These are phyloP conservation scores for Austroboletus niveus DNA, from an alignment of 1,284 basidiomycete species.

Conservation along the genomic window DNA sequence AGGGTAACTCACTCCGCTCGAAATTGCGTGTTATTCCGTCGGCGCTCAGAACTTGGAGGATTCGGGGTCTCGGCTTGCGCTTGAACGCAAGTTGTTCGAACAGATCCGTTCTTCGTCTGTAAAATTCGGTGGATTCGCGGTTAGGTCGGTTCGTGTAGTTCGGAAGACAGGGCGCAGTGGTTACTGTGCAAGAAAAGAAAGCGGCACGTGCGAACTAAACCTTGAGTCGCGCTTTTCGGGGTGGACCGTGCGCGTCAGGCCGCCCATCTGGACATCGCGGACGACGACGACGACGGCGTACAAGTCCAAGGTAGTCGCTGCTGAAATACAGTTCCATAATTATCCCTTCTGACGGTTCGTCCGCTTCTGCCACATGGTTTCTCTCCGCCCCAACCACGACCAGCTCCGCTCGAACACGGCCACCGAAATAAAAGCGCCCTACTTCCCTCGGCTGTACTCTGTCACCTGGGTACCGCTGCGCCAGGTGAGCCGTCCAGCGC, in stretches of 20 bases:
- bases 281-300: constrained; percentile 20
- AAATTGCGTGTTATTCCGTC: constrained; percentile 36
- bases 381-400: constrained; percentile 34
- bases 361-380: constrained; percentile 26
- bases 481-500: too few relatives aligned
- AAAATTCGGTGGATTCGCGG: constrained; percentile 7
- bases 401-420: constrained; percentile 35
- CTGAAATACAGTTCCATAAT: constrained; percentile 29
- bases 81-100: constrained; percentile 4
- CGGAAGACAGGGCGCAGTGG: constrained; percentile 20
- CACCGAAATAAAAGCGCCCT: not conserved
- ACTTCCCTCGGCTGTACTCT: not conserved
- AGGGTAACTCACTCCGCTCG: constrained; percentile 35
- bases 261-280: constrained; percentile 10
- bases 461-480: too few relatives aligned
- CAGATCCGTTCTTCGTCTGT: constrained; percentile 7
- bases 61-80: constrained; percentile 14
- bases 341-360: constrained; percentile 17
- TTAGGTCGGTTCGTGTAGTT: constrained; percentile 5
- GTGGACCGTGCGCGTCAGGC: constrained; percentile 26
- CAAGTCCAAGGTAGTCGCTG: constrained; percentile 1
- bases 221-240: constrained; percentile 29
- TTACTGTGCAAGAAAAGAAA: constrained; percentile 27
- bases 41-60: constrained; percentile 34
- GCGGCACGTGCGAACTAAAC: constrained; percentile 34